phyloP scores from a whole-genome alignment of 192 early-diverging fungal genomes.

The Funneliformis mosseae region DNA sequence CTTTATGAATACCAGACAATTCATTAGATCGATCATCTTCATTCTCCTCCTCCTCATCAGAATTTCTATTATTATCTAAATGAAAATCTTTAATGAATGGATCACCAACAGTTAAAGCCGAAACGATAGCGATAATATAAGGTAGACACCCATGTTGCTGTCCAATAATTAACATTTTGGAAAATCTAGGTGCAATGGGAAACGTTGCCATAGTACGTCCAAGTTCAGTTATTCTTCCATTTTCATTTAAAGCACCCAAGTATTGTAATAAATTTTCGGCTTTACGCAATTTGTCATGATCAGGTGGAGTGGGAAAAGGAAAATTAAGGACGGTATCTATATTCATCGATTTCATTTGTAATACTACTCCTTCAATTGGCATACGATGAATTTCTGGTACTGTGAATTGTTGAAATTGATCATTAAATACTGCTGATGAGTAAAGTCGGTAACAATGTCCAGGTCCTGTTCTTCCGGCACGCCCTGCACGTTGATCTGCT shows the following conservation, averaged over 20 bases:
- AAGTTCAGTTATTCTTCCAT: constrained; percentile 70
- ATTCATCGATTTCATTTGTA: constrained; percentile 98
- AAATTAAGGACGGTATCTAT: constrained; percentile 94
- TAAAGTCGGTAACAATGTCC: constrained; percentile 93
- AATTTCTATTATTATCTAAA: constrained; percentile 60
- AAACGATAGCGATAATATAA: constrained; percentile 89
- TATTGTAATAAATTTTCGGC: constrained; percentile 83
- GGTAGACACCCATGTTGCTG: constrained; percentile 84
- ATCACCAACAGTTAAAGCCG: constrained; percentile 91
- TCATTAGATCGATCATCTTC: constrained; percentile 45
- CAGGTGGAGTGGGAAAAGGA: constrained; percentile 96
- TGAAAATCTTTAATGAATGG: constrained; percentile 83
- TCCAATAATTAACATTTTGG: constrained; percentile 88
- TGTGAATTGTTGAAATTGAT: constrained; percentile 91
- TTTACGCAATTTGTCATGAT: constrained; percentile 64
- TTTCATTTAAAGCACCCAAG: constrained; percentile 72
- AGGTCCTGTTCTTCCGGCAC: constrained; percentile 93
- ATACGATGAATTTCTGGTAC: constrained; percentile 97
- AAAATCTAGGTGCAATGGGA: constrained; percentile 89
- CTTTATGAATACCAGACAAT: constrained; percentile 58
- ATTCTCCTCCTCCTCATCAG: constrained; percentile 54
- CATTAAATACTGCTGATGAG: constrained; percentile 85
- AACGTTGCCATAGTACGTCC: constrained; percentile 89
- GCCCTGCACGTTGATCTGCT: constrained; percentile 91
- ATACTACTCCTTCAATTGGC: constrained; percentile 94